Evolutionary conservation across 805 yeast genomes (phyloP).

Genomic region (Pichia cephalocereana): DNA sequence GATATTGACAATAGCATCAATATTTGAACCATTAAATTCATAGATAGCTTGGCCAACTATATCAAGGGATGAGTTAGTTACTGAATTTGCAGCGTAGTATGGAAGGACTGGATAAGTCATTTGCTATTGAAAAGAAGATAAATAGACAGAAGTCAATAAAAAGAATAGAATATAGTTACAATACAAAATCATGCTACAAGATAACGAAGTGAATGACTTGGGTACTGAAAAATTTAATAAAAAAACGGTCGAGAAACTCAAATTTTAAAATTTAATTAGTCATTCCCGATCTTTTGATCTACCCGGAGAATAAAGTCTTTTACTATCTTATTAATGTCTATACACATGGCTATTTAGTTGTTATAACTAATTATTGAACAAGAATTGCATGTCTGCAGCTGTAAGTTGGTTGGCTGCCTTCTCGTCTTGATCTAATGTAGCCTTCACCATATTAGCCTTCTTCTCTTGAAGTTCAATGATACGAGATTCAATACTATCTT

Average conservation of each 20-base stretch:
- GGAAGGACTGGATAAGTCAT: conserved; percentile 29
- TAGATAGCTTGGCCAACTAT: conserved; percentile 25
- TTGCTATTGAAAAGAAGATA: neutral
- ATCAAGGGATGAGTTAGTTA: conserved; percentile 10
- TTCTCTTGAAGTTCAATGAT: conserved; percentile 94
- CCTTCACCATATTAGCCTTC: conserved; percentile 96
- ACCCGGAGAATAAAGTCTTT: too few species aligned
- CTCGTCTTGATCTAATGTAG: conserved; percentile 89
- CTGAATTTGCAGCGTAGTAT: conserved; percentile 11
- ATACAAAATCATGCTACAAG: too few species aligned
- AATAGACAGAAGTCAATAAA: neutral
- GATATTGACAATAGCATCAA: conserved; percentile 10
- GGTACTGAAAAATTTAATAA: neutral
- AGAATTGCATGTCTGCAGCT: conserved; percentile 90
- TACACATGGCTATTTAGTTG: neutral
- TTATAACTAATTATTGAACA: conserved; percentile 61
- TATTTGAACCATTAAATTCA: conserved; percentile 11
- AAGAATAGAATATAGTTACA: neutral
- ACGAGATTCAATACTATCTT: conserved; percentile 93
- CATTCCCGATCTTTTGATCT: too few species aligned
- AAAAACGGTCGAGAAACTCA: neutral
- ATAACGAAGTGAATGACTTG: too few species aligned
- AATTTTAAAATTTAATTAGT: neutral
- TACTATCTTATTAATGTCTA: neutral
- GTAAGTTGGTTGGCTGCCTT: conserved; percentile 82